Percentiles rank a stretch among this genome's conserved stretches.
These are phyloP conservation scores for Lodderomyces theae DNA, from an alignment of 1,139 yeast species.

Conservation along the genomic window DNA sequence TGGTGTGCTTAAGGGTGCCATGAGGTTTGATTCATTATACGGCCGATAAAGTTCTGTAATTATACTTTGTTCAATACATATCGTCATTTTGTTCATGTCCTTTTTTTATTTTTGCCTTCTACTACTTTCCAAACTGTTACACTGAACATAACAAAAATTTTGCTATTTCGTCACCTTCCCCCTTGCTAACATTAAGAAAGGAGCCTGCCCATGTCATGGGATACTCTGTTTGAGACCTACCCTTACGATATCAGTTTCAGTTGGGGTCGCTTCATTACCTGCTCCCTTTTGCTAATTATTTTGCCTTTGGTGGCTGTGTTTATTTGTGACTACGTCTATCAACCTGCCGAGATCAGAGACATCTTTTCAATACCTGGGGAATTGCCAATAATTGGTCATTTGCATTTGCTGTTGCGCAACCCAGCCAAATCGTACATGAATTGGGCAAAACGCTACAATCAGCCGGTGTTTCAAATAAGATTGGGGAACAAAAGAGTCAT, in stretches of 20 bases:
- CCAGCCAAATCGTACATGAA: conserved; percentile 50
- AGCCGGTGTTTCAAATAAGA: conserved; percentile 56
- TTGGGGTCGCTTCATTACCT: neutral
- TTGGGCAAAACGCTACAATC: conserved; percentile 48
- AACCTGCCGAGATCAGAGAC: conserved; percentile 2
- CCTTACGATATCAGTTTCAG: neutral
- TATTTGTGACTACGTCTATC: neutral
- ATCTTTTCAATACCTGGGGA: conserved; percentile 46
- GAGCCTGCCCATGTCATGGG: neutral
- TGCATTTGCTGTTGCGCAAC: conserved; percentile 44
- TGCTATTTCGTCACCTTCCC: too few relatives aligned
- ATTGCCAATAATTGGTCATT: conserved; percentile 53
- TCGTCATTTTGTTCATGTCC: neutral
- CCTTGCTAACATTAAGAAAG: too few relatives aligned
- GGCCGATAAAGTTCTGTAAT: neutral
- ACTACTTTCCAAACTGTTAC: neutral
- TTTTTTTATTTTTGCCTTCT: neutral
- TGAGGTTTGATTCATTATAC: neutral
- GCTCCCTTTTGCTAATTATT: neutral
- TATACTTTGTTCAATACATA: neutral
- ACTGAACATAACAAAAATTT: neutral
- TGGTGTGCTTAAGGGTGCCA: neutral
- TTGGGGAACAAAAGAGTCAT: conserved; percentile 57
- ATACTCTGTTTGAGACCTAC: neutral
- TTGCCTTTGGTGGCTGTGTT: neutral